Conservation (phyloP, 495 filamentous ascomycete genomes). For the Cudoniella acicularis region DNA sequence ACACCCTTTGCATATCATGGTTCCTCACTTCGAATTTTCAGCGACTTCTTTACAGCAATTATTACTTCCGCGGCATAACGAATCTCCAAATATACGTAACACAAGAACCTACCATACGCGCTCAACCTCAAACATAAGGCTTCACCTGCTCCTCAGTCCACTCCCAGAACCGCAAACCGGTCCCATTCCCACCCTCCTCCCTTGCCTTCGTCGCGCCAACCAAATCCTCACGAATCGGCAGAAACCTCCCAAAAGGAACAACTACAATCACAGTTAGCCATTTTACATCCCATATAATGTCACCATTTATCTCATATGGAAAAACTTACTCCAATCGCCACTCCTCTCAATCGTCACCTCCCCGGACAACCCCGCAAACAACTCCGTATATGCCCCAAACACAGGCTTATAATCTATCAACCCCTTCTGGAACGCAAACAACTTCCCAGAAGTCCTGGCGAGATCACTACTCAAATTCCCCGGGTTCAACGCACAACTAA, state of each 20-base stretch:
- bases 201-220: constrained; percentile 19
- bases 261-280: constrained; percentile 23
- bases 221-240: constrained; percentile 31
- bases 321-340: background rate
- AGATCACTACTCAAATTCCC: constrained; percentile 41
- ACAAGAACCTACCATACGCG: no score
- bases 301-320: background rate
- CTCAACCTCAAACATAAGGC: no score
- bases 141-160: constrained; percentile 41
- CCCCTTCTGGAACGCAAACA: constrained; percentile 37
- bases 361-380: constrained; percentile 32
- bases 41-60: no score
- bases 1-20: no score
- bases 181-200: constrained; percentile 36
- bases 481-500: constrained; percentile 32
- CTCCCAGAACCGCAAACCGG: constrained; percentile 35
- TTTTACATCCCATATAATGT: background rate
- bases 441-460: constrained; percentile 36
- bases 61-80: no score
- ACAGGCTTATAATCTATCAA: constrained; percentile 21
- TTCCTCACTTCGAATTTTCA: no score
- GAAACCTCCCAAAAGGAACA: constrained; percentile 34
- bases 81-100: no score
- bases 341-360: constrained; percentile 5
- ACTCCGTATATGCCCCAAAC: constrained; percentile 39